A percentile compares a stretch with the other conserved stretches of the same genome.
Conservation (phyloP, 2,329 filamentous ascomycete species). For the Pestalotiopsis fici region DNA sequence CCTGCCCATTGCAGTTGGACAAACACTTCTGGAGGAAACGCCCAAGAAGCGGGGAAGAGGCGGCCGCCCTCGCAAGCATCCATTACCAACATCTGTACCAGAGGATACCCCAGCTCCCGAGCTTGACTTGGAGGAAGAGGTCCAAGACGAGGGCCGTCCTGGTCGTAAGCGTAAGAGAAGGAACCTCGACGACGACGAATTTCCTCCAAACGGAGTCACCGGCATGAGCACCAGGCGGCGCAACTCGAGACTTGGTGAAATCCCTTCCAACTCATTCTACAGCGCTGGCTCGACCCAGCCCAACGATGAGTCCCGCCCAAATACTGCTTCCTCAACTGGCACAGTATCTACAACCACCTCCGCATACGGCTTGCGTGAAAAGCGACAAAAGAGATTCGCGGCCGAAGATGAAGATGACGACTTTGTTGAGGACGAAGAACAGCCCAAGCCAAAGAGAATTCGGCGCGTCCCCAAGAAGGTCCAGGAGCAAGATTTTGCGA, state of each 20-base stretch:
- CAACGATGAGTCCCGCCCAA: constrained; percentile 51
- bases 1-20: constrained; percentile 8
- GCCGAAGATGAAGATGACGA: constrained; percentile 47
- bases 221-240: constrained; percentile 17
- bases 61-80: constrained; percentile 29
- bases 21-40: constrained; percentile 19
- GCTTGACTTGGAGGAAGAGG: constrained; percentile 10
- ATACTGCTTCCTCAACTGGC: constrained; percentile 54
- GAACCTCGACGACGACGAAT: constrained; percentile 12
- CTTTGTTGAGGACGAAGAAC: constrained; percentile 28
- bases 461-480: constrained; percentile 27
- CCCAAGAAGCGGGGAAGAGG: constrained; percentile 31
- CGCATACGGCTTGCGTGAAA: constrained; percentile 53
- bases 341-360: constrained; percentile 51
- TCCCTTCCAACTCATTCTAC: constrained; percentile 41
- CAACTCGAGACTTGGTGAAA: constrained; percentile 30
- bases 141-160: constrained; percentile 1
- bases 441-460: constrained; percentile 28
- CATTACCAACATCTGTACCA: constrained; percentile 19
- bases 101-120: constrained; percentile 17
- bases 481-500: constrained; percentile 19
- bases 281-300: constrained; percentile 32
- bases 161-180: constrained; percentile 15
- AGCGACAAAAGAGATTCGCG: constrained; percentile 55
- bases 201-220: neutral